Conservation (phyloP, 495 filamentous ascomycete species). For the Penicillium waksmanii region DNA sequence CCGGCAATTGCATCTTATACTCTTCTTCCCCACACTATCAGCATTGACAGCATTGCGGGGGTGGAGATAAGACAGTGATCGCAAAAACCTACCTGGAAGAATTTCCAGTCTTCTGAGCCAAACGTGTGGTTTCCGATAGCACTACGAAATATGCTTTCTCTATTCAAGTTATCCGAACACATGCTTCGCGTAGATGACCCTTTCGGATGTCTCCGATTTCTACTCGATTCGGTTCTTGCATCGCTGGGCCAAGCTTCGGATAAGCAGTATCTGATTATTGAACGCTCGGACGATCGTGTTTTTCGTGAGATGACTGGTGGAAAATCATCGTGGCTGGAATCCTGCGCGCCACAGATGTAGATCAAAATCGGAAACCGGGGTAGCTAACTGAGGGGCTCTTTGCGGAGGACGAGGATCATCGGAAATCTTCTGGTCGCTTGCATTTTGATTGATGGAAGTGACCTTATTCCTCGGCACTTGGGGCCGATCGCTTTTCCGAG, state of each 20-base stretch:
- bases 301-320: neutral
- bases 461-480: neutral
- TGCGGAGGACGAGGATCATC: neutral
- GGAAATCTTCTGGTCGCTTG: neutral
- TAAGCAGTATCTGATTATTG: neutral
- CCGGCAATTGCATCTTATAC: slow-evolving; percentile 3
- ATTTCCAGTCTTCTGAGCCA: slow-evolving; percentile 1
- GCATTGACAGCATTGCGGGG: neutral
- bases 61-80: neutral
- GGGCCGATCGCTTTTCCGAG: neutral
- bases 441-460: neutral
- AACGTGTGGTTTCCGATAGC: neutral
- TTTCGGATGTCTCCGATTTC: neutral
- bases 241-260: neutral
- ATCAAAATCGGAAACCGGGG: neutral
- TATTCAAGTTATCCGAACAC: neutral
- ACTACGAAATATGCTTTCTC: neutral
- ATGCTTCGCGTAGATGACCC: neutral
- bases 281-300: neutral
- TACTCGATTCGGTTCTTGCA: neutral
- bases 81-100: neutral
- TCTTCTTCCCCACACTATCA: neutral
- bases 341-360: neutral
- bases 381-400: neutral
- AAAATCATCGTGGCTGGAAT: neutral